Evolutionary conservation across 352 stramenopile genomes (phyloP).

Genomic region (Pythium insidiosum): DNA sequence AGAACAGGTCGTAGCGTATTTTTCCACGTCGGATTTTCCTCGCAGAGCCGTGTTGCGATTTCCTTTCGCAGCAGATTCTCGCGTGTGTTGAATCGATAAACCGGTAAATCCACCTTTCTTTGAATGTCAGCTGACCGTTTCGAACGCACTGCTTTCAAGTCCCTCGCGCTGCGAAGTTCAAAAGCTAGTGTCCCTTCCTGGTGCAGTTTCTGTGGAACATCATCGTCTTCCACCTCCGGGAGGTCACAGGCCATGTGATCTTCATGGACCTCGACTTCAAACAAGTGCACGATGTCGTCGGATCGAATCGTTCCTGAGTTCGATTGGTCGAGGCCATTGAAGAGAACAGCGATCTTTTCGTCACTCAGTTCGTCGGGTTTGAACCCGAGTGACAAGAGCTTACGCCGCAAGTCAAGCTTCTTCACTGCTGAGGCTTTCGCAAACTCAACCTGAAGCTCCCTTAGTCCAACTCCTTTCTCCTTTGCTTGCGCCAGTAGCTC

Average conservation of each 20-base stretch:
- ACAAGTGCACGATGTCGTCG: conserved; percentile 46
- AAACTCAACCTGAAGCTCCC: conserved; percentile 62
- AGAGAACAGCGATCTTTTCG: conserved; percentile 59
- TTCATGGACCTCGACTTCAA: conserved; percentile 64
- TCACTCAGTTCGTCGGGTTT: conserved; percentile 60
- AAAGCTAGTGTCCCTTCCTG: conserved; percentile 63
- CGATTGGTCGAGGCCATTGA: conserved; percentile 33
- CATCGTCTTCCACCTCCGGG: conserved; percentile 73
- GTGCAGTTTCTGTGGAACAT: conserved; percentile 53
- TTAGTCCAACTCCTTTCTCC: conserved; percentile 53
- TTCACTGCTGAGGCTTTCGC: conserved; percentile 34
- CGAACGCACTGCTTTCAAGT: too few relatives aligned
- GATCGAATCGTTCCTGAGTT: conserved; percentile 33
- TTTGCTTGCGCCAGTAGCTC: conserved; percentile 57
- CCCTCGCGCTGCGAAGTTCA: conserved; percentile 43
- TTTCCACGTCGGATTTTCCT: conserved; percentile 25
- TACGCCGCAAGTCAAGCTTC: conserved; percentile 48
- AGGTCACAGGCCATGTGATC: conserved; percentile 66
- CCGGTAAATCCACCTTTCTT: too few relatives aligned
- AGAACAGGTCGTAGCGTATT: conserved; percentile 23
- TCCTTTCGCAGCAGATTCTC: conserved; percentile 20
- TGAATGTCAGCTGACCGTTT: too few relatives aligned
- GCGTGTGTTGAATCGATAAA: conserved; percentile 24
- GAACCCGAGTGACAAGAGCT: conserved; percentile 57
- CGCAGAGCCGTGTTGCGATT: conserved; percentile 26